A percentile compares a stretch with the other conserved stretches of the same genome.
These are phyloP conservation scores for Verticillium tricorpus DNA, from an alignment of 2,329 filamentous ascomycete species.

Conservation along the genomic window DNA sequence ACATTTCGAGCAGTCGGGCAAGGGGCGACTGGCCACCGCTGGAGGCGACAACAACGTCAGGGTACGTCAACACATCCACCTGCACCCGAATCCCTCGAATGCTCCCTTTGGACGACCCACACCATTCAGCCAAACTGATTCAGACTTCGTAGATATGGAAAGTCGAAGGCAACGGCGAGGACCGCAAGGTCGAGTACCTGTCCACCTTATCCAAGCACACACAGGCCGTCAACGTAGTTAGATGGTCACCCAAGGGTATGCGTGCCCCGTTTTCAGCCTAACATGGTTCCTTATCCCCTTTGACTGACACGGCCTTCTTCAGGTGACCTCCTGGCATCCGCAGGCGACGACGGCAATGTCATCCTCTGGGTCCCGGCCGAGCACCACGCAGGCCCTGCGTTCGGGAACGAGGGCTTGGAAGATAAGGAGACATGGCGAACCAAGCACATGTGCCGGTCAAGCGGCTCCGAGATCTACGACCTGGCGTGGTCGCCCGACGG, in stretches of 20 bases:
- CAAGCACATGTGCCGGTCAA: constrained; percentile 96
- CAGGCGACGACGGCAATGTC: constrained; percentile 95
- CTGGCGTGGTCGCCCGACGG: constrained; percentile 98
- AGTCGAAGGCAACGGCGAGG: constrained; percentile 78
- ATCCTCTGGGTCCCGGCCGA: constrained; percentile 94
- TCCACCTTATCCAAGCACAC: constrained; percentile 91
- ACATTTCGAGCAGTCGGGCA: constrained; percentile 91
- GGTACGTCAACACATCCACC: constrained; percentile 45
- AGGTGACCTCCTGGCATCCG: constrained; percentile 92
- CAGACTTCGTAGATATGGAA: constrained; percentile 70
- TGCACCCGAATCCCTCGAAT: not conserved
- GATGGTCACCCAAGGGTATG: constrained; percentile 89
- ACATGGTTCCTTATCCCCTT: not conserved
- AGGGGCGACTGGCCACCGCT: constrained; percentile 85
- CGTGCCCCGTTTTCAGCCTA: constrained; percentile 1
- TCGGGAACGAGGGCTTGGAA: constrained; percentile 81
- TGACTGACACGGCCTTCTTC: constrained; percentile 3
- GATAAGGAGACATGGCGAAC: constrained; percentile 97
- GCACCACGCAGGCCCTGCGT: constrained; percentile 53
- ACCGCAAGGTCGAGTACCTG: constrained; percentile 85
- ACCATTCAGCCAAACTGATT: constrained; percentile 6
- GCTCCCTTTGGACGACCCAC: not conserved
- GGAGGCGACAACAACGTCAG: constrained; percentile 96
- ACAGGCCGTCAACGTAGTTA: constrained; percentile 95
- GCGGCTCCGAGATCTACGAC: constrained; percentile 95